These are phyloP conservation scores for Ogataea pini DNA, from an alignment of 805 yeast species.

Conservation along the genomic window DNA sequence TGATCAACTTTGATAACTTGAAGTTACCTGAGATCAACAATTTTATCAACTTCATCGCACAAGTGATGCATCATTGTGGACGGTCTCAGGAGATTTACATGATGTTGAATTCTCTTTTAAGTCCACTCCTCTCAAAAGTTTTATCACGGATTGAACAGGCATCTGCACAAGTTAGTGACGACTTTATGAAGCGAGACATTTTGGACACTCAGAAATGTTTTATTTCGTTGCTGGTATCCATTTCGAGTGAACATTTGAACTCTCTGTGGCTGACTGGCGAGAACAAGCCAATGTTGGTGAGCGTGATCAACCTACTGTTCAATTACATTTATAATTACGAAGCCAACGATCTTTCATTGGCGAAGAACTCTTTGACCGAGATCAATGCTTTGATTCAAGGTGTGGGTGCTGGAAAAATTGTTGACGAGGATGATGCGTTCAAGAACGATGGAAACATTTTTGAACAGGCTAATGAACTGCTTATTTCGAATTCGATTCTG, in stretches of 20 bases:
- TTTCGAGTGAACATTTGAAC: constrained; percentile 76
- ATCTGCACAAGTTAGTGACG: constrained; percentile 30
- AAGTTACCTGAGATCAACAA: constrained; percentile 70
- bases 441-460: constrained; percentile 46
- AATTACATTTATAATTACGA: constrained; percentile 55
- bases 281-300: constrained; percentile 61
- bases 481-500: constrained; percentile 67
- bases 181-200: constrained; percentile 53
- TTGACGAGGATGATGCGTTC: constrained; percentile 57
- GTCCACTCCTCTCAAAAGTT: constrained; percentile 72
- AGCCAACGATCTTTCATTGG: constrained; percentile 62
- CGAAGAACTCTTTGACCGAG: constrained; percentile 69
- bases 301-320: constrained; percentile 61
- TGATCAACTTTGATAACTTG: constrained; percentile 57
- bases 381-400: constrained; percentile 61
- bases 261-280: constrained; percentile 67
- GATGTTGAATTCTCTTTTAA: constrained; percentile 67
- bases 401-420: constrained; percentile 69
- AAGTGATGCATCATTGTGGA: constrained; percentile 76
- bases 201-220: constrained; percentile 67
- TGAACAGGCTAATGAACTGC: constrained; percentile 70
- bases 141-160: constrained; percentile 40
- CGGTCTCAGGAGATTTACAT: constrained; percentile 67
- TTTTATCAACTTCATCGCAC: constrained; percentile 83
- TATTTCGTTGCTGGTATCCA: constrained; percentile 64